A percentile compares a stretch with the other conserved stretches of the same genome.
Evolutionary conservation across 1,284 basidiomycete species (phyloP).

Genomic region (Exobasidium cylindrosporum): DNA sequence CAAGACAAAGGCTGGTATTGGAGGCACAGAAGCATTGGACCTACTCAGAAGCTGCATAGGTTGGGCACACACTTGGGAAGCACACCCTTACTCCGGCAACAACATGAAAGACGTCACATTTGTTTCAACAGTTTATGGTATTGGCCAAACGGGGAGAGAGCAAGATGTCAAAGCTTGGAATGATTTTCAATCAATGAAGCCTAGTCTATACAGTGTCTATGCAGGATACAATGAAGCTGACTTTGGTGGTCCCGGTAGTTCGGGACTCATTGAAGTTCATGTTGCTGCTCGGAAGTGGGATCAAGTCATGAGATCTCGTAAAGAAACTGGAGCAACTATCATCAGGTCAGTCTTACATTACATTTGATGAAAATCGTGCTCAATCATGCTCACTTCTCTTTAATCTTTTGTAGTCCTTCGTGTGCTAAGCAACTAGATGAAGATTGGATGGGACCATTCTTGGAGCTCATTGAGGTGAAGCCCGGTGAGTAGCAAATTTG

Average conservation of each 20-base stretch:
- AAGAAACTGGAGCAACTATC: neutral
- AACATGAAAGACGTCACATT: neutral
- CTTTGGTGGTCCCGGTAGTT: neutral
- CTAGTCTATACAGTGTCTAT: neutral
- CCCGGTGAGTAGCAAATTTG: neutral
- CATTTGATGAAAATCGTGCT: no score
- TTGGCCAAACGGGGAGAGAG: neutral
- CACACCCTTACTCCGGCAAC: neutral
- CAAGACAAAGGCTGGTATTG: neutral
- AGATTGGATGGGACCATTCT: neutral
- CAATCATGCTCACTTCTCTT: no score
- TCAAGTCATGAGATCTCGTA: neutral
- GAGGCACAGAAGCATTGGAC: neutral
- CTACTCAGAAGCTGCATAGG: neutral
- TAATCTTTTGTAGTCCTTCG: no score
- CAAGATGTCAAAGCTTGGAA: neutral
- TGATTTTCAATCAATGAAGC: neutral
- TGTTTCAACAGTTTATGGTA: neutral
- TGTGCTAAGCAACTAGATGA: neutral
- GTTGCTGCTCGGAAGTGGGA: neutral
- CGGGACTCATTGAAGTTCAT: neutral
- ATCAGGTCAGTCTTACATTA: no score
- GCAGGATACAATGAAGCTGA: neutral
- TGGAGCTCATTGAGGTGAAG: neutral
- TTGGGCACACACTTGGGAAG: neutral